Conservation (phyloP, 1,139 yeast species). For the Nadsonia starkeyi-henricii region DNA sequence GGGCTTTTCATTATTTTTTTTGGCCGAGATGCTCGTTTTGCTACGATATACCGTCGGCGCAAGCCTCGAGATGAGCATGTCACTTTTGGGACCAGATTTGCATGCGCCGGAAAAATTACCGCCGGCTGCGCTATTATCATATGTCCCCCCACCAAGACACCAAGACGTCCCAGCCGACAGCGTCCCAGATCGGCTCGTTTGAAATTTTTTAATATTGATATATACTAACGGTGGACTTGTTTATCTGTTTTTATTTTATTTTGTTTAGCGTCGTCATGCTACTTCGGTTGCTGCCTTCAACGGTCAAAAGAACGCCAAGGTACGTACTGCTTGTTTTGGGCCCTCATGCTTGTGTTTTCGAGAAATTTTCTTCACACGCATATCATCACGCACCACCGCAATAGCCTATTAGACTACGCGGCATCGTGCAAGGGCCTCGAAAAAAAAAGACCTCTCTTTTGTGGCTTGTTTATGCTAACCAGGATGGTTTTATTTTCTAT, state of each 20-base stretch:
- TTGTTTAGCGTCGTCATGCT: conserved; percentile 3
- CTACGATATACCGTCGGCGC: too few species aligned
- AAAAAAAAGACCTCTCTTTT: too few species aligned
- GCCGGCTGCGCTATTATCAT: too few species aligned
- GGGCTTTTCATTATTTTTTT: too few species aligned
- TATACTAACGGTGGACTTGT: neutral
- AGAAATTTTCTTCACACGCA: conserved; percentile 5
- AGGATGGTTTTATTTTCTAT: neutral
- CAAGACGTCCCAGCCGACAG: too few species aligned
- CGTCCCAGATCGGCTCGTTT: too few species aligned
- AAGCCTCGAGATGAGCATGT: neutral
- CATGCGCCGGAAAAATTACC: neutral
- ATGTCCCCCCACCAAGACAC: too few species aligned
- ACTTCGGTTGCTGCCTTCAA: conserved; percentile 41
- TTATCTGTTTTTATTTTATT: neutral
- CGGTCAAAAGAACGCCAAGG: conserved; percentile 40
- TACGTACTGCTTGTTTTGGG: conserved; percentile 10
- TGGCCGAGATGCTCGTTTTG: too few species aligned
- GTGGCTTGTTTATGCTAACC: too few species aligned
- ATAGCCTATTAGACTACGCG: too few species aligned
- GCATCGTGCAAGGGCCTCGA: too few species aligned
- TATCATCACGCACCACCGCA: conserved; percentile 1
- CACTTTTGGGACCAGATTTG: neutral
- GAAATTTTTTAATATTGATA: too few species aligned
- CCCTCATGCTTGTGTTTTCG: conserved; percentile 1